phyloP scores from a whole-genome alignment of 345 rosid species.

The Lepidium sativum region DNA sequence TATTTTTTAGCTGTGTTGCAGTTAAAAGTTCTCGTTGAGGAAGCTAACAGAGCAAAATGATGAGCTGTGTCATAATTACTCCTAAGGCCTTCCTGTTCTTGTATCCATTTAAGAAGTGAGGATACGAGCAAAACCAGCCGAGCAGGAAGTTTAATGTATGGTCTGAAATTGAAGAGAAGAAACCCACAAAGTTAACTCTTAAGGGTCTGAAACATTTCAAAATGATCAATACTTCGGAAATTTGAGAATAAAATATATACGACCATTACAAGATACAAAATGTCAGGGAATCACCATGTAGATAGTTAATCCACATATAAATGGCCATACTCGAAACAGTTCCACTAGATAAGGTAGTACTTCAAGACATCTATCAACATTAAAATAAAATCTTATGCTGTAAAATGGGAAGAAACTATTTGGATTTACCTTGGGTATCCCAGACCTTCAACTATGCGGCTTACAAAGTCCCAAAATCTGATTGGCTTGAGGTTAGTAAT shows the following conservation, averaged over 20 bases:
- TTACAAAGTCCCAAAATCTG: slow-evolving; percentile 71
- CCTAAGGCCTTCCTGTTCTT: slow-evolving; percentile 38
- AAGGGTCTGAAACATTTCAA: background rate
- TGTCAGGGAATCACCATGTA: background rate
- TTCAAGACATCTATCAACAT: background rate
- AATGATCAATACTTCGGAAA: background rate
- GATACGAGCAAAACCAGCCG: slow-evolving; percentile 34
- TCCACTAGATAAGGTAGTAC: background rate
- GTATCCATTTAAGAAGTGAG: slow-evolving; percentile 42
- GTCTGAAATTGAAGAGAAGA: slow-evolving; percentile 47
- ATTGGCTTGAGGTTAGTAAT: slow-evolving; percentile 77
- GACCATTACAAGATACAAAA: background rate
- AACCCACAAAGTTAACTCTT: background rate
- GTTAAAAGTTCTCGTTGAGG: slow-evolving; percentile 68
- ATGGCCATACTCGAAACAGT: background rate
- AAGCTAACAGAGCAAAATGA: slow-evolving; percentile 51
- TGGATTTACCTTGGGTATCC: slow-evolving; percentile 68
- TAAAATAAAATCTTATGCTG: background rate
- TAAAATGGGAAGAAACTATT: background rate
- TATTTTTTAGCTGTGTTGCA: slow-evolving; percentile 66
- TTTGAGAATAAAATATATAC: background rate
- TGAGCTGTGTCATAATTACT: slow-evolving; percentile 37
- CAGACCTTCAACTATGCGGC: slow-evolving; percentile 58
- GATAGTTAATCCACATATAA: background rate
- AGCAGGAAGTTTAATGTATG: slow-evolving; percentile 61